Evolutionary conservation across 768 basidiomycete species (phyloP).

Genomic region (Gelatoporia subvermispora): DNA sequence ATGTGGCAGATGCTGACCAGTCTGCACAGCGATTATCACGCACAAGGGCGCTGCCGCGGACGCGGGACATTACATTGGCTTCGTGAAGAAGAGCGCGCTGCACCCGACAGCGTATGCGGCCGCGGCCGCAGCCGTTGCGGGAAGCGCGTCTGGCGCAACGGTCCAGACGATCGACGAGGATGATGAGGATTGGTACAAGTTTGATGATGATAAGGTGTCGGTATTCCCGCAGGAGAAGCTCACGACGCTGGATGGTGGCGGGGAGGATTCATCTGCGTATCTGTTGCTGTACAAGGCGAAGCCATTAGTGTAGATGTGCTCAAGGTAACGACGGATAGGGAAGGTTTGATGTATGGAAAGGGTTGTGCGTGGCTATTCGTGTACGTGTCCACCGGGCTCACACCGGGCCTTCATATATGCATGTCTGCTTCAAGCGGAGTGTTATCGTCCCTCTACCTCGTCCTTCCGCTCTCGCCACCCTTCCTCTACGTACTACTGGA

Average conservation of each 20-base stretch:
- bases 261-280: constrained; percentile 86
- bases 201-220: constrained; percentile 93
- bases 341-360: neutral
- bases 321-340: neutral
- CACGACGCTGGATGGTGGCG: constrained; percentile 82
- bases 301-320: constrained; percentile 10
- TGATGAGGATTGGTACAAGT: constrained; percentile 91
- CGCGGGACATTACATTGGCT: constrained; percentile 93
- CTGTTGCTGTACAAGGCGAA: constrained; percentile 82
- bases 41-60: constrained; percentile 97
- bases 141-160: neutral
- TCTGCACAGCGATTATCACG: constrained; percentile 75
- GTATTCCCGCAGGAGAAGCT: constrained; percentile 84
- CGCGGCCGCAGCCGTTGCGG: constrained; percentile 1
- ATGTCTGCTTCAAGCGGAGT: too few species aligned
- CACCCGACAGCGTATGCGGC: constrained; percentile 31
- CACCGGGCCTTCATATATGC: too few species aligned
- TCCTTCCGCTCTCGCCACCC: too few species aligned
- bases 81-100: constrained; percentile 75
- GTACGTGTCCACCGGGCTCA: too few species aligned
- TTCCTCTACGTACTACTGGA: too few species aligned
- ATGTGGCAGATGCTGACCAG: constrained; percentile 1
- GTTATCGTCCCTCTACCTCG: too few species aligned
- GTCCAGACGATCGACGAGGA: constrained; percentile 38
- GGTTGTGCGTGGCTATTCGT: too few species aligned